Conservation (phyloP, 2,329 filamentous ascomycete genomes). For the Talaromyces albobiverticillius region DNA sequence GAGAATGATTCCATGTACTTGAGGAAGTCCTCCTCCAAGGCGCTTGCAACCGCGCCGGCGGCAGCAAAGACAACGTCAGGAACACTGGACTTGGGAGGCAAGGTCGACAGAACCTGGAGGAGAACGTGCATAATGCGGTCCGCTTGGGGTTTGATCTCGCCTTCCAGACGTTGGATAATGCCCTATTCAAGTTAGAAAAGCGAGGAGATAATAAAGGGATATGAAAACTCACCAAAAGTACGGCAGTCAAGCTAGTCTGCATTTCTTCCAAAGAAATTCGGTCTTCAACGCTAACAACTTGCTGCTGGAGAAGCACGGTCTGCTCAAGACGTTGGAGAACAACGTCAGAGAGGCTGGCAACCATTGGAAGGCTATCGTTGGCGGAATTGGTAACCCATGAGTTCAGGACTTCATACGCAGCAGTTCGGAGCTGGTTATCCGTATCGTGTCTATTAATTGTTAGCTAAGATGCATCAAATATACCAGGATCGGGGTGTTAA, state of each 20-base stretch:
- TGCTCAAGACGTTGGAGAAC: conserved; percentile 88
- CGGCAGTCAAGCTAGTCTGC: conserved; percentile 91
- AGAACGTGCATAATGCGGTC: conserved; percentile 92
- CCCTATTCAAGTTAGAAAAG: conserved; percentile 43
- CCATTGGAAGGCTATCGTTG: conserved; percentile 74
- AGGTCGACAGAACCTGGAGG: conserved; percentile 73
- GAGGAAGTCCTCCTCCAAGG: conserved; percentile 86
- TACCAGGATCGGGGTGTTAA: conserved; percentile 16
- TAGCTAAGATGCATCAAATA: conserved; percentile 2
- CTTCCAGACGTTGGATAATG: conserved; percentile 86
- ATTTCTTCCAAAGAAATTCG: conserved; percentile 95
- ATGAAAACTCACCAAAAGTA: conserved; percentile 60
- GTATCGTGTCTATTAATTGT: conserved; percentile 56
- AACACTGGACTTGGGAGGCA: conserved; percentile 84
- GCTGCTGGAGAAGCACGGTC: conserved; percentile 81
- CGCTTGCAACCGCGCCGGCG: conserved; percentile 86
- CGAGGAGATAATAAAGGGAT: neutral
- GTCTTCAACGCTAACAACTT: conserved; percentile 96
- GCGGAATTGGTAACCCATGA: conserved; percentile 90
- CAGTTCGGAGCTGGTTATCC: conserved; percentile 87
- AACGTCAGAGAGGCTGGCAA: conserved; percentile 80
- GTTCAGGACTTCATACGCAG: conserved; percentile 95
- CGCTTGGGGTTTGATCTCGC: conserved; percentile 83
- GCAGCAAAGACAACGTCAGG: conserved; percentile 92
- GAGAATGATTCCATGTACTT: conserved; percentile 98